Evolutionary conservation across 1,284 basidiomycete genomes (phyloP).

Genomic region (Leucocoprinus gongylophorus): DNA sequence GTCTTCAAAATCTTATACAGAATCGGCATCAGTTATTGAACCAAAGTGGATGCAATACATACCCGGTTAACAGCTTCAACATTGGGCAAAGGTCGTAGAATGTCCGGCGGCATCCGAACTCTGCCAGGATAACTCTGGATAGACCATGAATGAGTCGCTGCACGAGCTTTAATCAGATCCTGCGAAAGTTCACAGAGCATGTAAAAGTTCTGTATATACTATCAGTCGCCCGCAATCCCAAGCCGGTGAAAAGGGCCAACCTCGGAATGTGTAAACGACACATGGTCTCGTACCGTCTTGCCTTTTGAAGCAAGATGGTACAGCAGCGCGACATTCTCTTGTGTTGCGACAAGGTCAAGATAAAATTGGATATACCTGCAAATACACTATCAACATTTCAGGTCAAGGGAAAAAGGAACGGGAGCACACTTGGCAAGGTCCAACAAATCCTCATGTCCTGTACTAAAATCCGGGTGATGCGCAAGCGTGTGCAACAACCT

Average conservation of each 20-base stretch:
- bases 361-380: constrained; percentile 86
- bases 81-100: constrained; percentile 62
- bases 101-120: constrained; percentile 76
- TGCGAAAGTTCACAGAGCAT: constrained; percentile 86
- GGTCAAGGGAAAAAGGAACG: not conserved
- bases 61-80: constrained; percentile 60
- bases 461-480: constrained; percentile 88
- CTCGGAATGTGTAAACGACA: constrained; percentile 60
- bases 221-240: constrained; percentile 4
- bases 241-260: constrained; percentile 32
- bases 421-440: constrained; percentile 63
- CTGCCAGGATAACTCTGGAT: constrained; percentile 77
- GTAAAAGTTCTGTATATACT: constrained; percentile 68
- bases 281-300: constrained; percentile 81
- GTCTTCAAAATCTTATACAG: constrained; percentile 50
- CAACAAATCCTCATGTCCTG: constrained; percentile 53
- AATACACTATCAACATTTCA: not conserved
- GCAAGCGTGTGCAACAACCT: constrained; percentile 84
- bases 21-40: not conserved
- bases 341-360: constrained; percentile 65
- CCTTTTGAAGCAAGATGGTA: constrained; percentile 78
- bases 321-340: constrained; percentile 78
- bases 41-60: constrained; percentile 7
- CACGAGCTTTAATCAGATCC: constrained; percentile 71
- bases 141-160: constrained; percentile 64